Evolutionary conservation across 2,329 filamentous ascomycete genomes (phyloP).

Genomic region (Ophiosphaerella narmari): DNA sequence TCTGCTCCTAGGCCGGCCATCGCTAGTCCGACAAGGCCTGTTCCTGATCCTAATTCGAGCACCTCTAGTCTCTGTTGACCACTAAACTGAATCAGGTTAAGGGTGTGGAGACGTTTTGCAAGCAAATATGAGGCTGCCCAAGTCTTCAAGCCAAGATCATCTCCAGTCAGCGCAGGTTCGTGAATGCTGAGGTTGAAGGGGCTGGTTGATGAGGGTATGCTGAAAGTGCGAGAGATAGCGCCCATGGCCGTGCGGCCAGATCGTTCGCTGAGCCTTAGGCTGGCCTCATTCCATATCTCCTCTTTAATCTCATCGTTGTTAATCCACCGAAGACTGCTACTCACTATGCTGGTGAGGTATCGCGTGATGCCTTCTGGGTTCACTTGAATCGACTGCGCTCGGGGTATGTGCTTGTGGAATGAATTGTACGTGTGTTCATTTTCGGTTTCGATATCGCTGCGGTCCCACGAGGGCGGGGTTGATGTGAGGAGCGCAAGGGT

Average conservation of each 20-base stretch:
- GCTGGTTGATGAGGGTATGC: slow-evolving; percentile 54
- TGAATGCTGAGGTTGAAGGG: slow-evolving; percentile 68
- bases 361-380: slow-evolving; percentile 58
- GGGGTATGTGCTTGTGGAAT: neutral
- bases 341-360: slow-evolving; percentile 72
- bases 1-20: slow-evolving; percentile 72
- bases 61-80: slow-evolving; percentile 35
- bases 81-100: slow-evolving; percentile 25
- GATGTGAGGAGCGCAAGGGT: slow-evolving; percentile 70
- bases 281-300: slow-evolving; percentile 76
- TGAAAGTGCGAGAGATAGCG: slow-evolving; percentile 64
- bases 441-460: slow-evolving; percentile 47
- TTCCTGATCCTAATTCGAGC: slow-evolving; percentile 87
- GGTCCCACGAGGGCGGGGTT: slow-evolving; percentile 71
- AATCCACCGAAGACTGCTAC: slow-evolving; percentile 71
- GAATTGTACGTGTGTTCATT: neutral
- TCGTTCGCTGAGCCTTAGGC: slow-evolving; percentile 78
- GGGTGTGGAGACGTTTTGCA: slow-evolving; percentile 66
- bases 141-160: slow-evolving; percentile 90
- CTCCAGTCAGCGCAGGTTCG: slow-evolving; percentile 85
- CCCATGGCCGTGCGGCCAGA: slow-evolving; percentile 77
- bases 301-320: slow-evolving; percentile 68
- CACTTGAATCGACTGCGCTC: slow-evolving; percentile 42
- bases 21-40: slow-evolving; percentile 85
- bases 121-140: slow-evolving; percentile 92